Conservation (phyloP, 2,329 filamentous ascomycete species). For the Pseudocercospora macadamiae region DNA sequence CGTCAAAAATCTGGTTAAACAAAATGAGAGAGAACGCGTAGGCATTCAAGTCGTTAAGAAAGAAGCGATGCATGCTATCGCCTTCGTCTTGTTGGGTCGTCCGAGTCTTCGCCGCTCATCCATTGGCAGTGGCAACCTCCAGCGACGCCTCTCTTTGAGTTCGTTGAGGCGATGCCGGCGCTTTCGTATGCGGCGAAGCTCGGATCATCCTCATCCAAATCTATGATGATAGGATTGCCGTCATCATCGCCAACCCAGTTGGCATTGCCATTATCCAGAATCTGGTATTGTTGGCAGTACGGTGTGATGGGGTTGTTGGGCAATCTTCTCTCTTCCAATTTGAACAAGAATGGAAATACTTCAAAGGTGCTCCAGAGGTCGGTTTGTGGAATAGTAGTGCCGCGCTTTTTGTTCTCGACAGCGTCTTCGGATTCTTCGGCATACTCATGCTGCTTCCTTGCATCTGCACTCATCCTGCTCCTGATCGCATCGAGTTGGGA, state of each 20-base stretch:
- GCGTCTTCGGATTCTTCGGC: neutral
- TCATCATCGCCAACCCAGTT: constrained; percentile 40
- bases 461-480: neutral
- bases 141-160: constrained; percentile 21
- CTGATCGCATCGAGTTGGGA: neutral
- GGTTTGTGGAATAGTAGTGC: constrained; percentile 1
- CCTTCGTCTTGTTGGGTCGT: neutral
- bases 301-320: constrained; percentile 44
- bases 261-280: constrained; percentile 56
- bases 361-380: constrained; percentile 13
- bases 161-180: constrained; percentile 21
- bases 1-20: constrained; percentile 11
- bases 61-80: neutral
- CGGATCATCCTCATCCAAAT: constrained; percentile 47
- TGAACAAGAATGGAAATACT: constrained; percentile 59
- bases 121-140: constrained; percentile 43
- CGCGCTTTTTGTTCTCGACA: constrained; percentile 10
- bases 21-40: constrained; percentile 2
- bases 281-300: constrained; percentile 68
- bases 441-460: neutral
- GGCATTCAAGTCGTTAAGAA: constrained; percentile 1
- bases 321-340: constrained; percentile 66
- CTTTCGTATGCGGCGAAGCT: constrained; percentile 31
- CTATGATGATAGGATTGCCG: constrained; percentile 42
- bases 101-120: constrained; percentile 31